phyloP scores from a whole-genome alignment of 2,329 filamentous ascomycete genomes.

The Apiospora rasikravindrae region DNA sequence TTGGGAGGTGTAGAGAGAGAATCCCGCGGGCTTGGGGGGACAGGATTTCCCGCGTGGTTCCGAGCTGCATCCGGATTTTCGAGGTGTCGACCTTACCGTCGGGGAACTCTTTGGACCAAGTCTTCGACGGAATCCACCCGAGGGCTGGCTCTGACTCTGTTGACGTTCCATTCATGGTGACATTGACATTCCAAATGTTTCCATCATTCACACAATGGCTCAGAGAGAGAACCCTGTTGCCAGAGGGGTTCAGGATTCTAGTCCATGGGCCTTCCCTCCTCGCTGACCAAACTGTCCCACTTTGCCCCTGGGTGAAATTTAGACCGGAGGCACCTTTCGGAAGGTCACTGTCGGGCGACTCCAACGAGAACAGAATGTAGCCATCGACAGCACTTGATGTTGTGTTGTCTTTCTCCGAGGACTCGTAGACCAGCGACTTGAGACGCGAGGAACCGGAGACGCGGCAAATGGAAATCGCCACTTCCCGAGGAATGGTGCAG shows the following conservation, averaged over 20 bases:
- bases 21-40: not conserved
- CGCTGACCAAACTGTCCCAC: not conserved
- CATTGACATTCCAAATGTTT: not conserved
- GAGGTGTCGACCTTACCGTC: not conserved
- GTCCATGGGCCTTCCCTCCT: not conserved
- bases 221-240: not conserved
- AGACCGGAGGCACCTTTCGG: not conserved
- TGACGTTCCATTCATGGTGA: not conserved
- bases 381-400: too few species aligned
- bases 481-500: not conserved
- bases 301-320: not conserved
- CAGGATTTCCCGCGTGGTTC: not conserved
- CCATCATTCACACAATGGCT: not conserved
- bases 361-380: not conserved
- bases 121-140: too few species aligned
- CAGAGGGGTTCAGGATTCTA: not conserved
- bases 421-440: not conserved
- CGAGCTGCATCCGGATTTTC: not conserved
- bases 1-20: not conserved
- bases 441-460: not conserved
- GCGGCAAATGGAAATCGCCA: not conserved
- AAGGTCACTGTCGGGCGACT: not conserved
- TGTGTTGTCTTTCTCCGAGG: not conserved
- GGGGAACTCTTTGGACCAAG: too few species aligned
- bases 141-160: not conserved